These are phyloP conservation scores for Myxozyma udenii DNA, from an alignment of 805 yeast species.

Conservation along the genomic window DNA sequence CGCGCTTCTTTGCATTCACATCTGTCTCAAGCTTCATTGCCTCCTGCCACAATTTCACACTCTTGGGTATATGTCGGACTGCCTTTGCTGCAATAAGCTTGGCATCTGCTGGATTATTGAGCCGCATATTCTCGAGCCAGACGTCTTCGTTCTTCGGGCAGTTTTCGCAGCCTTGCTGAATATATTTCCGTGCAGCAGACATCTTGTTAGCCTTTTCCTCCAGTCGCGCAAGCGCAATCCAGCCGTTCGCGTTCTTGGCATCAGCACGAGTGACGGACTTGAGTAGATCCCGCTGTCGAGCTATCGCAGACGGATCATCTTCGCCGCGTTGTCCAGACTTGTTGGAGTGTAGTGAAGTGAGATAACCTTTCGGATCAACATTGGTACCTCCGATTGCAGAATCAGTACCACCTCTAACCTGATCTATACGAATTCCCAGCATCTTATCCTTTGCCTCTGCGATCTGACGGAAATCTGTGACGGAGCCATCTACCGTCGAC, in stretches of 20 bases:
- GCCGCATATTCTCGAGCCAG: conserved; percentile 77
- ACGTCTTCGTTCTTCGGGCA: conserved; percentile 67
- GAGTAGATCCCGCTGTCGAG: conserved; percentile 56
- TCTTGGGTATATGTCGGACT: conserved; percentile 52
- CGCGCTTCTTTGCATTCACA: conserved; percentile 48
- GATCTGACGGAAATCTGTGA: conserved; percentile 51
- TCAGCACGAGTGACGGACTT: conserved; percentile 67
- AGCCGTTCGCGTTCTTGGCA: conserved; percentile 69
- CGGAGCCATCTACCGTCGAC: conserved; percentile 30
- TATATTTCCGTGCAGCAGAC: conserved; percentile 55
- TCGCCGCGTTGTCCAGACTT: neutral
- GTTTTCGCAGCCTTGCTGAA: conserved; percentile 69
- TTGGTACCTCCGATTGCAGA: conserved; percentile 30
- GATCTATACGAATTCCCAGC: conserved; percentile 54
- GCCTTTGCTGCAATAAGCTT: conserved; percentile 65
- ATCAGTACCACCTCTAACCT: conserved; percentile 17
- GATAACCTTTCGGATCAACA: conserved; percentile 44
- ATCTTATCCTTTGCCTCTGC: conserved; percentile 64
- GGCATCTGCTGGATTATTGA: conserved; percentile 53
- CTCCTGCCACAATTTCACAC: conserved; percentile 67
- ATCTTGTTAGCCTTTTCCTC: conserved; percentile 64
- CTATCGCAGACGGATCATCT: conserved; percentile 46
- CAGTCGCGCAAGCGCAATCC: conserved; percentile 82
- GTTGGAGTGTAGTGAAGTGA: conserved; percentile 40
- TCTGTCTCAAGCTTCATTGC: conserved; percentile 69